A percentile compares a stretch with the other conserved stretches of the same genome.
Evolutionary conservation across 2,329 filamentous ascomycete species (phyloP).

Genomic region (Clarireedia paspali): DNA sequence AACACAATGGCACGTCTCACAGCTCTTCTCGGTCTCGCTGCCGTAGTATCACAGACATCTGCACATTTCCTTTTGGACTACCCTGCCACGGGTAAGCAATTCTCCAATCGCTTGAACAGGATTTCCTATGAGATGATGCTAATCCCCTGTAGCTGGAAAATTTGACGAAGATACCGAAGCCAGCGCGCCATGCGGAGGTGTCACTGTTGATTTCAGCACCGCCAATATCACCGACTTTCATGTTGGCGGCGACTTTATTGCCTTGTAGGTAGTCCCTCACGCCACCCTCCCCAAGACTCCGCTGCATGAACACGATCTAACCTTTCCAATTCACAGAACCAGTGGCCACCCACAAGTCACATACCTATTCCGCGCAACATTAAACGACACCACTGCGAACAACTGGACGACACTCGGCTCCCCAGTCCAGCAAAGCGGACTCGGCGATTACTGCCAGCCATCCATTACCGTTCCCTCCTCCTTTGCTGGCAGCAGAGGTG

Average conservation of each 20-base stretch:
- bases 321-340: constrained; percentile 23
- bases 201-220: constrained; percentile 37
- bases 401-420: constrained; percentile 47
- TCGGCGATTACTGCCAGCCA: constrained; percentile 47
- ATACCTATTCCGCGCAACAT: constrained; percentile 52
- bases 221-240: constrained; percentile 51
- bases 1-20: constrained; percentile 7
- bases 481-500: constrained; percentile 47
- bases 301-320: neutral
- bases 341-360: constrained; percentile 44
- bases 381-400: constrained; percentile 35
- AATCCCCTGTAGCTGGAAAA: constrained; percentile 30
- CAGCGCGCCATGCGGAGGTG: constrained; percentile 47
- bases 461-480: constrained; percentile 39
- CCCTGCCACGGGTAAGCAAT: constrained; percentile 33
- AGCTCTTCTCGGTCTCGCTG: constrained; percentile 9
- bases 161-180: constrained; percentile 40
- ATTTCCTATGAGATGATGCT: neutral
- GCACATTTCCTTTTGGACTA: constrained; percentile 49
- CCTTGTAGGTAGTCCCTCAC: constrained; percentile 15
- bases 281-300: neutral
- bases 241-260: constrained; percentile 48
- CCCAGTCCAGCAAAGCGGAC: constrained; percentile 45
- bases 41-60: constrained; percentile 26
- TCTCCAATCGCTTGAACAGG: neutral